Percentiles rank a stretch among this genome's conserved stretches.
Conservation (phyloP, 2,329 filamentous ascomycete species). For the Aspergillus fumigatiaffinis region DNA sequence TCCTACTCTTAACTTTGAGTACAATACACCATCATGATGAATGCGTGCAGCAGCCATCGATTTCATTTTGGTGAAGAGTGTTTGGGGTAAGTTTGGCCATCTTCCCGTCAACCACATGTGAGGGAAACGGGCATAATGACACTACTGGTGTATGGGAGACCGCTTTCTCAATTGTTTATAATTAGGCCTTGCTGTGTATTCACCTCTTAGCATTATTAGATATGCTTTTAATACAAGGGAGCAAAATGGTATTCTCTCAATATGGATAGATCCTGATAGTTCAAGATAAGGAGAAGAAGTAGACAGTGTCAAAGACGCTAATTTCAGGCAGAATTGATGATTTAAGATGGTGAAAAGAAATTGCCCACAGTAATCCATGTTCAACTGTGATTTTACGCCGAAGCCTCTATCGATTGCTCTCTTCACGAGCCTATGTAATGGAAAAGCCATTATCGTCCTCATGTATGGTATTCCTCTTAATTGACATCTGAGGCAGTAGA, state of each 20-base stretch:
- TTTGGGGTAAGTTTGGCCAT: neutral
- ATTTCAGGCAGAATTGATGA: too few species aligned
- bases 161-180: neutral
- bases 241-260: neutral
- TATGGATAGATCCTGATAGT: too few species aligned
- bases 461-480: too few species aligned
- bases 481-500: too few species aligned
- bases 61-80: neutral
- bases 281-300: too few species aligned
- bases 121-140: neutral
- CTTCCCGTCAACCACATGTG: neutral
- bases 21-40: neutral
- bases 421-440: too few species aligned
- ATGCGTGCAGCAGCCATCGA: neutral
- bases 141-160: neutral
- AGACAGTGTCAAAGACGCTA: too few species aligned
- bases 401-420: too few species aligned
- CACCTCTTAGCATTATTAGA: neutral
- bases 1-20: neutral
- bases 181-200: neutral
- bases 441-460: too few species aligned
- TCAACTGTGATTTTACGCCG: too few species aligned
- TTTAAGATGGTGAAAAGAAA: too few species aligned
- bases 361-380: too few species aligned
- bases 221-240: neutral